Base-by-base conservation (phyloP, 192 early-diverging fungal genomes). In the Chytriomyces hyalinus region DNA sequence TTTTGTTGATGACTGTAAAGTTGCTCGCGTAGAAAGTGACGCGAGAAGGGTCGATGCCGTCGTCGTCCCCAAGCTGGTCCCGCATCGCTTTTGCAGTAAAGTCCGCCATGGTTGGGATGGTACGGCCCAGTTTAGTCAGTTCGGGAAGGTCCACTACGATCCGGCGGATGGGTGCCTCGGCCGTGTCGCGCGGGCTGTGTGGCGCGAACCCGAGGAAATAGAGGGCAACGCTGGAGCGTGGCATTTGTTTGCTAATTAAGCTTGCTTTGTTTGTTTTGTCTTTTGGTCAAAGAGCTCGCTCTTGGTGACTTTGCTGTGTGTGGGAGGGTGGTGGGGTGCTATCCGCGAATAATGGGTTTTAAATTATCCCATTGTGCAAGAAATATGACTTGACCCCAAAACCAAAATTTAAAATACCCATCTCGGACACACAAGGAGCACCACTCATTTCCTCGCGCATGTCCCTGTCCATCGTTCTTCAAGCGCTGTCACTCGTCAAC, bases 171-270 rank as follows among this genome's bases (percentile, higher is more conserved):
- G 71, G 71, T 11, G 71, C 71, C n/a, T 73, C 71, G 36, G 71
- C 71, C 3, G 26, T 62, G 71, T 61, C 57, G 15, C 71, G 57
- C 2, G 57, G n/a, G 28, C 46, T 49, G 45, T 61, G 61, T n/a
- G 71, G 59, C 11, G 71, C 43, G 61, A 73, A 73, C 10, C 71
- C 71, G 15, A 73, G 71, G 17, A 73, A 73, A 45, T 73, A 73
- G 11, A 73, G 71, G 17, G 71, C 71, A 17, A 73, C 71, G 71
- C 60, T 73, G 22, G 59, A 62, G 45, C 71, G 71, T 7, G 71
- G 71, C 71, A 73, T 73, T 44, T 13, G 53, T 2, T 36, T 36
- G 36, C 36, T 36, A 36, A 36, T 36, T 2, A 36, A 36, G 36
- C 36, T 36, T 36, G 36, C 36, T 36, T 36, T 36, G 36, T 36